Evolutionary conservation across 1,284 basidiomycete species (phyloP).

Genomic region (Xerocomus minutiporus): DNA sequence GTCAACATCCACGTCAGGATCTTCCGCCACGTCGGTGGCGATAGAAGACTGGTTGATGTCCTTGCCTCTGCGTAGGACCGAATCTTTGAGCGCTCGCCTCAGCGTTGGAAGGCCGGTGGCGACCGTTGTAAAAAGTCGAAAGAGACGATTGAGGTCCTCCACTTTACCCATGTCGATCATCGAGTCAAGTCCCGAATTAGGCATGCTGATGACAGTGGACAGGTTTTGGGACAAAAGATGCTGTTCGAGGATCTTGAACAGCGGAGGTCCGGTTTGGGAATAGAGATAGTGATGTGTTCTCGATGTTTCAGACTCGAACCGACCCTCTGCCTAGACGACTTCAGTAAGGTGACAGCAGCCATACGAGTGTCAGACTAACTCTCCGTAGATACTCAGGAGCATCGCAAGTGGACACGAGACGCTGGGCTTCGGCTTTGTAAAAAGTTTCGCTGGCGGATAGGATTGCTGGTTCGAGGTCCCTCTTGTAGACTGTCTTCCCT

Average conservation of each 20-base stretch:
- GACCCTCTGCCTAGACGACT: constrained; percentile 68
- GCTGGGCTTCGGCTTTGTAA: constrained; percentile 75
- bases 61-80: constrained; percentile 73
- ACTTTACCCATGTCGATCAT: constrained; percentile 85
- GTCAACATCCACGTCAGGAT: constrained; percentile 36
- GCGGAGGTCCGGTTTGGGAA: constrained; percentile 63
- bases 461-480: constrained; percentile 82
- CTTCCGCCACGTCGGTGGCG: constrained; percentile 36
- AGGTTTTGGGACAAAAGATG: constrained; percentile 80
- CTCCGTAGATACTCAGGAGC: constrained; percentile 78
- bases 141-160: constrained; percentile 78
- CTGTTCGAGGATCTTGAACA: constrained; percentile 76
- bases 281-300: constrained; percentile 90
- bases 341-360: constrained; percentile 9
- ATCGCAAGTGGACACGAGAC: constrained; percentile 70
- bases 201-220: constrained; percentile 70
- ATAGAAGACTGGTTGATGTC: constrained; percentile 67
- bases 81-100: constrained; percentile 69
- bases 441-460: constrained; percentile 76
- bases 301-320: constrained; percentile 82
- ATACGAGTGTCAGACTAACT: constrained; percentile 45
- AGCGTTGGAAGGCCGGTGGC: constrained; percentile 65
- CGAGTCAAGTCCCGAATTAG: constrained; percentile 79
- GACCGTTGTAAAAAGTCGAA: constrained; percentile 74
- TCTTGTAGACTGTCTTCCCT: constrained; percentile 71